phyloP scores from a whole-genome alignment of 225 moss, liverwort and hornwort genomes.

The Physcomitrellopsis africana region DNA sequence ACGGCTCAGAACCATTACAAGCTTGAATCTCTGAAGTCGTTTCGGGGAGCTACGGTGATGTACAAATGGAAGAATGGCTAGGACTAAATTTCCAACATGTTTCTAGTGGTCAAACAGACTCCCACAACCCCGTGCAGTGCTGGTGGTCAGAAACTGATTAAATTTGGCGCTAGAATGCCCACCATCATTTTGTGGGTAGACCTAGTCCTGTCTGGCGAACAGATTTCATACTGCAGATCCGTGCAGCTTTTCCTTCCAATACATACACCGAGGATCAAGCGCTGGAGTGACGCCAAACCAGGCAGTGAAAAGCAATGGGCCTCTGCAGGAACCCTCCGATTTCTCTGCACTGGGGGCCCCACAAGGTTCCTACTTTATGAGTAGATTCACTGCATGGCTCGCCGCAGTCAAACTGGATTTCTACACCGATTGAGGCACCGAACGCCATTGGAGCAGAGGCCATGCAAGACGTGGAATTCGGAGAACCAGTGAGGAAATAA shows the following conservation, averaged over 20 bases:
- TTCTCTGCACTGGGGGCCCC: neutral
- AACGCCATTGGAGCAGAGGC: constrained; percentile 3
- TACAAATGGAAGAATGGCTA: too few species aligned
- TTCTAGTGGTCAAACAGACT: too few species aligned
- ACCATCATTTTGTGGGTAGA: neutral
- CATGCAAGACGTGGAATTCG: neutral
- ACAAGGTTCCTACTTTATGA: too few species aligned
- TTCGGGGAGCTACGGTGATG: too few species aligned
- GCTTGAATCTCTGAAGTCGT: too few species aligned
- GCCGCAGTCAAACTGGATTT: neutral
- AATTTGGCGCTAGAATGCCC: neutral
- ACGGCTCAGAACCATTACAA: too few species aligned
- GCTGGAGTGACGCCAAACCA: neutral
- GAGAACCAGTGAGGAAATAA: neutral
- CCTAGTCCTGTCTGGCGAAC: constrained; percentile 9
- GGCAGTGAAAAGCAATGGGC: neutral
- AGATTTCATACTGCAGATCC: constrained; percentile 5
- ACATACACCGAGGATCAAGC: neutral
- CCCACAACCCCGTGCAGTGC: too few species aligned
- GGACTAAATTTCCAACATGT: too few species aligned
- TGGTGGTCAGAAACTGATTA: too few species aligned
- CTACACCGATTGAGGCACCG: constrained; percentile 6
- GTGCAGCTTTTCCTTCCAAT: constrained; percentile 5
- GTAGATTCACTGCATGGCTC: neutral
- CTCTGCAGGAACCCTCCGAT: neutral